A percentile compares a stretch with the other conserved stretches of the same genome.
These are phyloP conservation scores for Botryotinia globosa DNA, from an alignment of 2,329 filamentous ascomycete genomes.

Conservation along the genomic window DNA sequence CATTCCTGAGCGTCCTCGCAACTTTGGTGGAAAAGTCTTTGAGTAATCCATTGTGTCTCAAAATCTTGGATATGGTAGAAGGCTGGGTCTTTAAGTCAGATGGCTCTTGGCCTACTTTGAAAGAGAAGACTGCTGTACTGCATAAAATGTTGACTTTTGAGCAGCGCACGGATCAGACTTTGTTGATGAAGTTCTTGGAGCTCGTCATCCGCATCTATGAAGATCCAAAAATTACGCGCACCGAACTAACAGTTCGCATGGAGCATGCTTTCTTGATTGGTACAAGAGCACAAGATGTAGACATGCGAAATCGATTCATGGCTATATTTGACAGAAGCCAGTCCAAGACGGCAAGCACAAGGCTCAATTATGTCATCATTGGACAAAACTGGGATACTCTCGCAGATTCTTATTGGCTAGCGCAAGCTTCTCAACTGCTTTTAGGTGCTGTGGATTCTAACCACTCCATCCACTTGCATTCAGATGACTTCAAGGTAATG, in stretches of 20 bases:
- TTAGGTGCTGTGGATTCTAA: conserved; percentile 88
- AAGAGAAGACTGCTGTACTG: conserved; percentile 98
- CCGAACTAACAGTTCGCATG: conserved; percentile 93
- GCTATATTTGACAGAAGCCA: conserved; percentile 92
- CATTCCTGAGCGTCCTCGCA: conserved; percentile 92
- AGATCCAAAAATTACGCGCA: conserved; percentile 90
- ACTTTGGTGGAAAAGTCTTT: conserved; percentile 93
- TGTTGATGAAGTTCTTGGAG: conserved; percentile 90
- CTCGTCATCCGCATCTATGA: conserved; percentile 98
- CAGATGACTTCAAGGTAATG: conserved; percentile 79
- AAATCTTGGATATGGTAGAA: conserved; percentile 91
- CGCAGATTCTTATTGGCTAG: conserved; percentile 92
- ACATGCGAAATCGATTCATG: conserved; percentile 97
- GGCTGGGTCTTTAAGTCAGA: conserved; percentile 94
- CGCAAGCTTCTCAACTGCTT: conserved; percentile 89
- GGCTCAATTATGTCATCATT: conserved; percentile 83
- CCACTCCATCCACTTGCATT: conserved; percentile 71
- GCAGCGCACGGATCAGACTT: conserved; percentile 73
- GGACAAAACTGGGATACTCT: conserved; percentile 97
- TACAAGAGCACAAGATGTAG: conserved; percentile 85
- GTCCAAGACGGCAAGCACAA: conserved; percentile 85
- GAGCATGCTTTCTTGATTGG: conserved; percentile 98
- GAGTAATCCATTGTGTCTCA: conserved; percentile 82
- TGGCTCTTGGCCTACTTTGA: conserved; percentile 93
- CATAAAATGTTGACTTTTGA: conserved; percentile 99